Percentiles rank a stretch among this genome's conserved stretches.
These are phyloP conservation scores for Aspergillus aculeatus DNA, from an alignment of 2,329 filamentous ascomycete species.

Conservation along the genomic window DNA sequence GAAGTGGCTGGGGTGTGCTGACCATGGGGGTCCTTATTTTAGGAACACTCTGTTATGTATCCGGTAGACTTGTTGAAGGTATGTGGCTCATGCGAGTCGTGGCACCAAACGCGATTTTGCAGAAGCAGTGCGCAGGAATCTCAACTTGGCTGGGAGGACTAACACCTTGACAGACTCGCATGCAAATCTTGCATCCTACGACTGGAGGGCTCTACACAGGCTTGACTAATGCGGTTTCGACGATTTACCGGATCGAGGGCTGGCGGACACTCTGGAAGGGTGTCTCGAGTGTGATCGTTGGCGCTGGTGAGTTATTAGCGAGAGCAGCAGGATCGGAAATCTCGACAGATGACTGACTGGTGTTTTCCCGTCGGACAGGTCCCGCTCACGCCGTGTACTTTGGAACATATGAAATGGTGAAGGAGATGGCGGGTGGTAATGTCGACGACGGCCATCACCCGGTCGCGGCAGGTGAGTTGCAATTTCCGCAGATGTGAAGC, in stretches of 20 bases:
- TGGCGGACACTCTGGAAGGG: slow-evolving; percentile 92
- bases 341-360: slow-evolving; percentile 7
- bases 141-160: not conserved
- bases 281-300: slow-evolving; percentile 92
- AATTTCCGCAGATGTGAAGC: not conserved
- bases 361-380: slow-evolving; percentile 53
- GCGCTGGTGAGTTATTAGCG: slow-evolving; percentile 67
- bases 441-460: slow-evolving; percentile 82
- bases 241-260: slow-evolving; percentile 87
- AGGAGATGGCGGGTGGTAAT: slow-evolving; percentile 93
- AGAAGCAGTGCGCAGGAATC: not conserved
- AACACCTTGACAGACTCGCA: slow-evolving; percentile 69
- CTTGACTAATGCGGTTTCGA: slow-evolving; percentile 86
- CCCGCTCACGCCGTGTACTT: slow-evolving; percentile 98
- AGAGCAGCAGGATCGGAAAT: not conserved
- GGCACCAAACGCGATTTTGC: not conserved
- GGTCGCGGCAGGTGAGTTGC: slow-evolving; percentile 74
- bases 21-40: slow-evolving; percentile 11
- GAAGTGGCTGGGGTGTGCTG: slow-evolving; percentile 10
- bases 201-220: slow-evolving; percentile 81
- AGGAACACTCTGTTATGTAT: slow-evolving; percentile 99
- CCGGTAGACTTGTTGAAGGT: slow-evolving; percentile 98
- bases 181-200: slow-evolving; percentile 90
- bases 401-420: slow-evolving; percentile 95
- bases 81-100: slow-evolving; percentile 25